These are phyloP conservation scores for Orychophragmus violaceus DNA, from an alignment of 345 rosid genomes.

Conservation along the genomic window DNA sequence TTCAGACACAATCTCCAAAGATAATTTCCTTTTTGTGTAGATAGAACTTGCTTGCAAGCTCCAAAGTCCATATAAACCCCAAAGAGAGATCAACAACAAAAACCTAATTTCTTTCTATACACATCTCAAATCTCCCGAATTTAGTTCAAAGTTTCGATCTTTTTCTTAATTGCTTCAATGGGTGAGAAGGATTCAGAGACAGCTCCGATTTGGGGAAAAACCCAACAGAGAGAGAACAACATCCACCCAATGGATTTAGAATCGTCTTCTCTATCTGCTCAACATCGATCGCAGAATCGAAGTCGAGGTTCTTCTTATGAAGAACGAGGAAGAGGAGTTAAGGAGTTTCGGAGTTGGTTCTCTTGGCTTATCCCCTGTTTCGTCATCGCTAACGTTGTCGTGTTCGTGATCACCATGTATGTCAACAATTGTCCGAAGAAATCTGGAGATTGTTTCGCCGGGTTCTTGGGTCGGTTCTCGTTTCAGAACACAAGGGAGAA, in stretches of 20 bases:
- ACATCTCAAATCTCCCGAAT: not conserved
- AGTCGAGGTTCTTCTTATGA: constrained; percentile 11
- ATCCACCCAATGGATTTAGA: constrained; percentile 45
- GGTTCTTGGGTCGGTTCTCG: constrained; percentile 77
- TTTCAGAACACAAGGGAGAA: constrained; percentile 86
- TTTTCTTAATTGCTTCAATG: constrained; percentile 12
- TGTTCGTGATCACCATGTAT: constrained; percentile 83
- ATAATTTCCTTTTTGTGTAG: not conserved
- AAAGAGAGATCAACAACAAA: not conserved
- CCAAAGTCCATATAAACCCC: constrained; percentile 8
- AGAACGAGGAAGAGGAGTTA: constrained; percentile 35
- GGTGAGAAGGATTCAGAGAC: constrained; percentile 24
- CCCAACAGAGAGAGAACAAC: constrained; percentile 29
- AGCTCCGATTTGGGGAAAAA: constrained; percentile 35
- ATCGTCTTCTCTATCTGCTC: constrained; percentile 15
- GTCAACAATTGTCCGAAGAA: constrained; percentile 82
- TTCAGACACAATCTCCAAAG: constrained; percentile 7
- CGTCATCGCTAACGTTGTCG: constrained; percentile 56
- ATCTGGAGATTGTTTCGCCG: constrained; percentile 58
- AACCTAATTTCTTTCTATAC: constrained; percentile 5
- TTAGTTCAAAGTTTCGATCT: not conserved
- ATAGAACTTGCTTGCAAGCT: not conserved
- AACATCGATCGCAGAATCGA: constrained; percentile 35
- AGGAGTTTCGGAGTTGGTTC: constrained; percentile 65
- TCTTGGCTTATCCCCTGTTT: constrained; percentile 77